Evolutionary conservation across 1,139 yeast genomes (phyloP), one percentile per base, ranked within the genome.

Genomic region (Yamadazyma pseudoaaseri): DNA sequence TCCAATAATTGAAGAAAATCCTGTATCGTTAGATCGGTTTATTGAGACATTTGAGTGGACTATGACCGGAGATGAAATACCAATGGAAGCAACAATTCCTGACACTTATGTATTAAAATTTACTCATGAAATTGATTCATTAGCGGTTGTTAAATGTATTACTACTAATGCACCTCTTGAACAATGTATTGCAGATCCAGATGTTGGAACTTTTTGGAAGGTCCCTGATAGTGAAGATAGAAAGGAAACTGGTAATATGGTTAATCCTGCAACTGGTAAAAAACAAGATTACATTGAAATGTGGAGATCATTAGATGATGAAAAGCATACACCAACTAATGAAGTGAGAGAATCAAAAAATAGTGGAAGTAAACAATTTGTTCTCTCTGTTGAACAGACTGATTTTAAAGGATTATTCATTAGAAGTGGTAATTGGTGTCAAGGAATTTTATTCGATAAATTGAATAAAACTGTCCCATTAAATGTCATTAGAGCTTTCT

Each of bases 281-380:
- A 46, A 53, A 5, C 71, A 70, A 37, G 60, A 60, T 5, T 79
- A 77, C 44, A 58, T 70, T 21, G 86, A 79, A 52, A 60, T 75
- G 15, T 79, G 86, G 86, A 54, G 79, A 44, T 65, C 74, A 6
- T 48, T 79, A 21, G 73, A 75, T 47, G 69, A 79, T 1, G 31
- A 43, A 3, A 41, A 44, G 6, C 54, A 62, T 12, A 50, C 63
- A 2, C 70, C 72, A 0, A 34, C 32, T 0, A 39, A 34, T 1
- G 60, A 63, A 27, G 65, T 58, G 5, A 47, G 62, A 33, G 67
- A 63, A 41, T 26, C 26, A 14, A 20, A 39, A 30, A 26, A 26
- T 6, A 26, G 18, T 9, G 41, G 35, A 20, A 16, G 24, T 4
- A 18, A 28, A 5, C n/a, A 32, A 16, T 46, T 51, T 23, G 68